Percentiles rank a stretch among this genome's conserved stretches.
These are phyloP conservation scores for Nectriaceae sp. DNA, from an alignment of 2,329 filamentous ascomycete genomes.

Conservation along the genomic window DNA sequence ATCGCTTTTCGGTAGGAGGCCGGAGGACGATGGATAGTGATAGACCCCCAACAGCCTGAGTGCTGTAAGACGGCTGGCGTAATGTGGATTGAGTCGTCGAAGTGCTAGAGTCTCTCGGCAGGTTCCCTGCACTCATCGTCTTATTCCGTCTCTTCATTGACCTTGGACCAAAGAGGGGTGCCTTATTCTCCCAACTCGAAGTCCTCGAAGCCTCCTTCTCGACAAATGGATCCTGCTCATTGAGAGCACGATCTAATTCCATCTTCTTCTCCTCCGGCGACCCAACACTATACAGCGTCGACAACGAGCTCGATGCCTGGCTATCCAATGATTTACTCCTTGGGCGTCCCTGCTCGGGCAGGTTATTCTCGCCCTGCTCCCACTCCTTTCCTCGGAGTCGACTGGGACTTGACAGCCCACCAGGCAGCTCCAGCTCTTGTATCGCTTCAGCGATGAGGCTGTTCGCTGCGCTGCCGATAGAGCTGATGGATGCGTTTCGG, in stretches of 20 bases:
- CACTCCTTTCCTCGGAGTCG: slow-evolving; percentile 34
- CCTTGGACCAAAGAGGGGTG: slow-evolving; percentile 20
- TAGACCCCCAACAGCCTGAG: slow-evolving; percentile 23
- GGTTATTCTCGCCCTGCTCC: slow-evolving; percentile 21
- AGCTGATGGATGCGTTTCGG: slow-evolving; percentile 32
- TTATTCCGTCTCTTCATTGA: slow-evolving; percentile 17
- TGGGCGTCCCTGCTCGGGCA: slow-evolving; percentile 18
- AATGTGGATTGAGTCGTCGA: slow-evolving; percentile 9
- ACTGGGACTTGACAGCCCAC: slow-evolving; percentile 47
- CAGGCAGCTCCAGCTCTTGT: slow-evolving; percentile 36
- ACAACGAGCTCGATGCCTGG: slow-evolving; percentile 54
- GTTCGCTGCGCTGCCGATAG: slow-evolving; percentile 39
- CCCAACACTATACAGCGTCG: slow-evolving; percentile 58
- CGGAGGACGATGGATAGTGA: slow-evolving; percentile 19
- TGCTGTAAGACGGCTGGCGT: slow-evolving; percentile 23
- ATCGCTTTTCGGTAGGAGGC: slow-evolving; percentile 18
- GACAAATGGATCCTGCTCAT: slow-evolving; percentile 34
- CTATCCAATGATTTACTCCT: slow-evolving; percentile 41
- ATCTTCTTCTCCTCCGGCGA: slow-evolving; percentile 42
- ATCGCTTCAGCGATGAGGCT: slow-evolving; percentile 42
- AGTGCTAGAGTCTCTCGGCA: not conserved
- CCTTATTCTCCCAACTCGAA: slow-evolving; percentile 10
- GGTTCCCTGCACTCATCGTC: slow-evolving; percentile 22
- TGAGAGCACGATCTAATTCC: slow-evolving; percentile 9
- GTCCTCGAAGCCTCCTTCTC: slow-evolving; percentile 14